Conservation (phyloP, 129 eudicot genomes). For the Centaurea solstitialis region DNA sequence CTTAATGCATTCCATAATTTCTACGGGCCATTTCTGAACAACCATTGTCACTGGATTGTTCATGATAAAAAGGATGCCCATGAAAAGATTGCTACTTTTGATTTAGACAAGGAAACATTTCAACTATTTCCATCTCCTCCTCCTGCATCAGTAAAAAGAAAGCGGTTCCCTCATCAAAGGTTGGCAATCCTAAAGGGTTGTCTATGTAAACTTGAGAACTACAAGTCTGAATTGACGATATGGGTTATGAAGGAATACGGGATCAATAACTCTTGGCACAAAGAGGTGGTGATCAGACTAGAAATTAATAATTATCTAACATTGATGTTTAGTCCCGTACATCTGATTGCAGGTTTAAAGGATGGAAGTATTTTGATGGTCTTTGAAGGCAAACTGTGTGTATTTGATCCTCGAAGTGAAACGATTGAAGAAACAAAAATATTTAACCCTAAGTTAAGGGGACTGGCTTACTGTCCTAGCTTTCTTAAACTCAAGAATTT, state of each 20-base stretch:
- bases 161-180: not conserved
- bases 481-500: too few relatives aligned
- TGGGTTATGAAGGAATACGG: constrained; percentile 59
- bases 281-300: too few relatives aligned
- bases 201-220: constrained; percentile 39
- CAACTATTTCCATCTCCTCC: constrained; percentile 24
- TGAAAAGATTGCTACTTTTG: constrained; percentile 21
- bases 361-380: too few relatives aligned
- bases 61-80: not conserved
- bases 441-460: too few relatives aligned
- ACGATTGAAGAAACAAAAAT: too few relatives aligned
- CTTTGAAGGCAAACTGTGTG: too few relatives aligned
- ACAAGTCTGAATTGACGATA: constrained; percentile 25
- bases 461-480: too few relatives aligned
- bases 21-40: constrained; percentile 8
- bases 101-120: constrained; percentile 32
- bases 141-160: not conserved
- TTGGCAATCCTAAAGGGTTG: constrained; percentile 35
- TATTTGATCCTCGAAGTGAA: too few relatives aligned
- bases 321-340: too few relatives aligned
- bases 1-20: not conserved
- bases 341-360: too few relatives aligned
- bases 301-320: too few relatives aligned
- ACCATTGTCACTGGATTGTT: constrained; percentile 31
- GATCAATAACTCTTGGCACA: not conserved